Evolutionary conservation across 169 alveolate genomes (phyloP).

Genomic region (Cryptosporidium bovis): DNA sequence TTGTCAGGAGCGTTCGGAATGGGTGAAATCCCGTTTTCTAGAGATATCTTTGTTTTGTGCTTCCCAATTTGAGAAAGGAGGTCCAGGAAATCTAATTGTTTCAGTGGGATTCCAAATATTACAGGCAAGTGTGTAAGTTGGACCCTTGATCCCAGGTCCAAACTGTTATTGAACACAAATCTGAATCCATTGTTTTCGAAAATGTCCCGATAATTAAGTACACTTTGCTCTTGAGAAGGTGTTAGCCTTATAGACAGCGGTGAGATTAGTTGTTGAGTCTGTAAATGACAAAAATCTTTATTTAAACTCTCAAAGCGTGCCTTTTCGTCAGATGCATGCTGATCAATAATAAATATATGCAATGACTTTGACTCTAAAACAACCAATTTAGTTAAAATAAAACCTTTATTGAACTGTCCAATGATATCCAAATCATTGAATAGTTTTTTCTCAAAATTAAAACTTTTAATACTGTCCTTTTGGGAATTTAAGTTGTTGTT

Average conservation of each 20-base stretch:
- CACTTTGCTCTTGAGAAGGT: conserved; percentile 84
- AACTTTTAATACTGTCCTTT: conserved; percentile 2
- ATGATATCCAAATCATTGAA: conserved; percentile 85
- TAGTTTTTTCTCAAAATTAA: conserved; percentile 84
- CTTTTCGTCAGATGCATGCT: conserved; percentile 99
- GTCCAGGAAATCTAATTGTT: conserved; percentile 74
- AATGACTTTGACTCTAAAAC: conserved; percentile 28
- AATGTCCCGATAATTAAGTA: conserved; percentile 81
- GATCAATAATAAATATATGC: conserved; percentile 94
- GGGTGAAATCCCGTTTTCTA: conserved; percentile 75
- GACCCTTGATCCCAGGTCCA: conserved; percentile 26
- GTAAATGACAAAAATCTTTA: conserved; percentile 82
- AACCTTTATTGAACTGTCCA: conserved; percentile 96
- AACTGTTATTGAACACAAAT: conserved; percentile 57
- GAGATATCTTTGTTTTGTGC: neutral
- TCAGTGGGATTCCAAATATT: conserved; percentile 55
- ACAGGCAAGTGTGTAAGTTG: conserved; percentile 48
- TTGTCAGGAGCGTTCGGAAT: conserved; percentile 28
- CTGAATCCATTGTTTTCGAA: conserved; percentile 88
- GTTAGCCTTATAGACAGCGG: conserved; percentile 91
- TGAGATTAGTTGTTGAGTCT: conserved; percentile 88
- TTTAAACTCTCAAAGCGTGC: conserved; percentile 90
- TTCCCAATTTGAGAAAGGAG: conserved; percentile 72
- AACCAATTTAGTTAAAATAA: conserved; percentile 89
- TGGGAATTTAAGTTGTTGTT: neutral